Conservation (phyloP, 208 protist species). For the Leishmania mexicana region DNA sequence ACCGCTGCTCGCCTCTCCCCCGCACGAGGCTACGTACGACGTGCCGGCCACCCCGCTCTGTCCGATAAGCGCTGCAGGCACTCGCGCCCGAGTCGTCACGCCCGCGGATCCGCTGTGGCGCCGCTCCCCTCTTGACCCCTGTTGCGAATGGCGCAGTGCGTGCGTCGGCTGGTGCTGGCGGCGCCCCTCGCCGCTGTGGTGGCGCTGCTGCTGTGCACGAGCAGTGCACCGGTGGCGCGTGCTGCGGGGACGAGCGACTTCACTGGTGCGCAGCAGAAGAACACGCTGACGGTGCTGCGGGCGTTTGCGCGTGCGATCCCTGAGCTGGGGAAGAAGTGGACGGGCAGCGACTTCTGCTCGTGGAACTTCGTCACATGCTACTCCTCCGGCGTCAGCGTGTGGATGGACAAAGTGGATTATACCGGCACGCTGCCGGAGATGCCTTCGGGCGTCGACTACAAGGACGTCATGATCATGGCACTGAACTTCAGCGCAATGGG, state of each 20-base stretch:
- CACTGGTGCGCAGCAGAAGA: not conserved
- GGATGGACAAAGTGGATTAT: not conserved
- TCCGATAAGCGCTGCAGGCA: not conserved
- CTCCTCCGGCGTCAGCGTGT: not conserved
- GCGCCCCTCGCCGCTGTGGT: too few relatives aligned
- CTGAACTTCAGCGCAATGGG: not conserved
- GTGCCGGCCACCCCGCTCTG: not conserved
- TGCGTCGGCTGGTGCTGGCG: not conserved
- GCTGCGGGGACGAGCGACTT: not conserved
- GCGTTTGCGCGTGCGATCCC: constrained; percentile 11
- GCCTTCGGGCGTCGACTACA: constrained; percentile 11
- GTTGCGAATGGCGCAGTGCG: not conserved
- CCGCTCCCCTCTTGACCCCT: not conserved
- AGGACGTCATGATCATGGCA: not conserved
- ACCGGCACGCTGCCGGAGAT: constrained; percentile 9
- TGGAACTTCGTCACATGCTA: not conserved
- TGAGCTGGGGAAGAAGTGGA: not conserved
- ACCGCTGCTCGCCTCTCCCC: not conserved
- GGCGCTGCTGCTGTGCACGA: too few relatives aligned
- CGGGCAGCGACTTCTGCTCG: constrained; percentile 9
- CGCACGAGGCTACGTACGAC: not conserved
- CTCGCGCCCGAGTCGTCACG: not conserved
- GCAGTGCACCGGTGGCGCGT: not conserved
- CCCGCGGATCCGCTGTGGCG: not conserved
- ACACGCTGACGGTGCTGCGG: constrained; percentile 9